A percentile compares a stretch with the other conserved stretches of the same genome.
These are phyloP conservation scores for Vaccinium darrowii DNA, from an alignment of 148 eudicot genomes.

Conservation along the genomic window DNA sequence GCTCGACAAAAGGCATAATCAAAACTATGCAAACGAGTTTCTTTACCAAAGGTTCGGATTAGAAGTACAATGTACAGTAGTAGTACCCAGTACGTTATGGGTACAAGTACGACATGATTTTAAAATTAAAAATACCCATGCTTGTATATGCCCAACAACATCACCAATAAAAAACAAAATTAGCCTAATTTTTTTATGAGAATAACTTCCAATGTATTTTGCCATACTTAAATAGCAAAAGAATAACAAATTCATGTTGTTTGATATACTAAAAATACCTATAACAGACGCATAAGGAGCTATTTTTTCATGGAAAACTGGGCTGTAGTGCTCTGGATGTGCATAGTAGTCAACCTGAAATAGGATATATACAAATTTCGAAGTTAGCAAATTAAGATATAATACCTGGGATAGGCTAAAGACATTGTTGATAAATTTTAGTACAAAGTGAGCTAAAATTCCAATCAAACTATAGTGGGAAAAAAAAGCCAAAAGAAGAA, in stretches of 20 bases:
- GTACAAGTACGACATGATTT: no score
- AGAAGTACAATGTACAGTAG: no score
- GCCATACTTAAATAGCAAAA: not conserved
- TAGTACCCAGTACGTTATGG: no score
- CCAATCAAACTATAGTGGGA: no score
- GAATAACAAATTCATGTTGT: not conserved
- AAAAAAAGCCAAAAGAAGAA: not conserved
- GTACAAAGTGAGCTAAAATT: not conserved
- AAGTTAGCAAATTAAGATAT: slow-evolving; percentile 10
- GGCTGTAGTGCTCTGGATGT: slow-evolving; percentile 91
- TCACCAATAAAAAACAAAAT: no score
- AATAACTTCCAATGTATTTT: no score
- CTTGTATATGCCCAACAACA: no score
- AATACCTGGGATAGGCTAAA: not conserved
- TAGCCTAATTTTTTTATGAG: no score
- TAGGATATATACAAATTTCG: not conserved
- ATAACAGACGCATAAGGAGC: slow-evolving; percentile 97
- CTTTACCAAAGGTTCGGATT: no score
- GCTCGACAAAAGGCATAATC: no score
- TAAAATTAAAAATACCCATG: no score
- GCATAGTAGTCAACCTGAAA: slow-evolving; percentile 92
- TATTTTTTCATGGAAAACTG: slow-evolving; percentile 80
- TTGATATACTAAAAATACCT: slow-evolving; percentile 42
- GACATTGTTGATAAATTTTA: not conserved
- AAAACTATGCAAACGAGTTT: no score